Conservation (phyloP, 805 yeast genomes). For the Priceomyces carsonii region DNA sequence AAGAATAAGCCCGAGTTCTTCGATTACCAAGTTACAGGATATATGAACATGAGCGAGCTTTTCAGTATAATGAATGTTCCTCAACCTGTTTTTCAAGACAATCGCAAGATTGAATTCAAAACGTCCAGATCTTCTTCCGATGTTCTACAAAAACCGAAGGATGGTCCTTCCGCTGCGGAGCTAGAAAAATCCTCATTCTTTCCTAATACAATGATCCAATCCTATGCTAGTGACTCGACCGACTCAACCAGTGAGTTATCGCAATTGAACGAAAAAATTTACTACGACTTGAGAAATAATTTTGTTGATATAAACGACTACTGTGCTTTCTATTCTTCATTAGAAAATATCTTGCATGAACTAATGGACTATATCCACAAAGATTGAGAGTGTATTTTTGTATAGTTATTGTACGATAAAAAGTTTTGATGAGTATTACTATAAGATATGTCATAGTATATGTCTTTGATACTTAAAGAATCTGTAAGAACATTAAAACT, state of each 20-base stretch:
- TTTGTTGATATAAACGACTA: slow-evolving; percentile 46
- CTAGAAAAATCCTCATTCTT: slow-evolving; percentile 3
- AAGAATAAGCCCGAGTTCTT: slow-evolving; percentile 31
- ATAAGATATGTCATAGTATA: neutral
- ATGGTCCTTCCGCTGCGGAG: neutral
- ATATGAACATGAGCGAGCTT: slow-evolving; percentile 40
- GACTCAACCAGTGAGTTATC: slow-evolving; percentile 23
- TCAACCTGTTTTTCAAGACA: slow-evolving; percentile 26
- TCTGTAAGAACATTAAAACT: too few relatives aligned
- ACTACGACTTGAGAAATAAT: slow-evolving; percentile 42
- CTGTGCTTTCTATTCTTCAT: slow-evolving; percentile 43
- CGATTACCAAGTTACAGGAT: slow-evolving; percentile 42
- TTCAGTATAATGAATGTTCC: slow-evolving; percentile 46
- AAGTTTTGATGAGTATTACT: neutral
- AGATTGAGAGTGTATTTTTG: slow-evolving; percentile 1
- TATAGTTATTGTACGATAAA: neutral
- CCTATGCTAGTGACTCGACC: neutral
- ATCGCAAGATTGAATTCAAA: too few relatives aligned
- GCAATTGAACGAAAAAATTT: slow-evolving; percentile 38
- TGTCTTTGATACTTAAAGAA: too few relatives aligned
- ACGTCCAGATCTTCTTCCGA: too few relatives aligned
- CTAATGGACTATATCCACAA: slow-evolving; percentile 37
- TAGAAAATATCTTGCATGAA: slow-evolving; percentile 41
- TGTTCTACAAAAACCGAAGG: neutral
- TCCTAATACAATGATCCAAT: slow-evolving; percentile 1